Evolutionary conservation across 371 early-diverging fungal genomes (phyloP), one percentile per base, ranked within the genome.

Genomic region (Actinomucor elegans): DNA sequence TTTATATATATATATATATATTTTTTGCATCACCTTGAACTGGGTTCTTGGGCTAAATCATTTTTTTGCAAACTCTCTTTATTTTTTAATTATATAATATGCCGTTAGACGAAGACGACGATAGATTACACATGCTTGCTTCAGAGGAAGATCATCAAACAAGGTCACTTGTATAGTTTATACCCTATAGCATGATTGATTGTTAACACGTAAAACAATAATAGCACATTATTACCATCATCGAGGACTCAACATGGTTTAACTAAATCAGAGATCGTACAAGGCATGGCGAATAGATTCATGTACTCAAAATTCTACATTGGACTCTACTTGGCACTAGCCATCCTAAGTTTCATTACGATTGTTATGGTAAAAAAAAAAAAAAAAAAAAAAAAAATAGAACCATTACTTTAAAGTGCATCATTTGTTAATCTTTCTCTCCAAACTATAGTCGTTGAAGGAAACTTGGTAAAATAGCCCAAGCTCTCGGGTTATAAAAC

Each of bases 211-310:
- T 12, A 26, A 36, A 15, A 0, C 15, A 40, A 21, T 29, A 9
- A 34, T 5, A 53, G 36, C 12, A 35, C 36, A 1, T 36, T 45
- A 17, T 27, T 34, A 5, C 37, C 44, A 11, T 52, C 58, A 5
- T 61, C 56, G 27, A 62, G 74, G 20, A 74, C 79, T 23, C 79
- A 75, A 40, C 81, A 84, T 66, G 63, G 81, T 11, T 68, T 88
- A 21, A 77, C 83, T 29, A 66, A 74, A 28, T 73, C 79, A 10
- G 91, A 91, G 63, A 64, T 87, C 38, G 69, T 91, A 11, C 75
- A 84, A 52, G 83, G 85, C 35, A 71, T 89, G 52, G 90, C 92
- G 41, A 91, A 88, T 65, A 62, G 90, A n/a, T 81, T 91, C 61
- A 81, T 91, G 71, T 88, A 91, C 49, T 86, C 87, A 18, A 79